Evolutionary conservation across 2,329 filamentous ascomycete genomes (phyloP).

Genomic region (Hypoxylon sp.): DNA sequence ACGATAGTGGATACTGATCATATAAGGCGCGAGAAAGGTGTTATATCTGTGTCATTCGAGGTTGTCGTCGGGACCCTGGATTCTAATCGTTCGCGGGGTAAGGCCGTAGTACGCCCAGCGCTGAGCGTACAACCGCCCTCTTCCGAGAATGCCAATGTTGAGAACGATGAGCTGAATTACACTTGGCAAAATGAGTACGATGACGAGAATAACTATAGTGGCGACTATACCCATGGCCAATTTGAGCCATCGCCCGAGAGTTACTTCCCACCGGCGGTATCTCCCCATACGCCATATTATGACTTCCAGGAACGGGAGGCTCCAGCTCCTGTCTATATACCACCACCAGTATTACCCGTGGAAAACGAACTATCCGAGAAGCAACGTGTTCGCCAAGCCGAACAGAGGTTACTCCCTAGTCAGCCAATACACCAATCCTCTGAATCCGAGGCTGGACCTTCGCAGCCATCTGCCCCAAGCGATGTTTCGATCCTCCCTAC

Average conservation of each 20-base stretch:
- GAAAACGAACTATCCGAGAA: slow-evolving; percentile 80
- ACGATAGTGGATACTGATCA: slow-evolving; percentile 88
- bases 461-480: slow-evolving; percentile 46
- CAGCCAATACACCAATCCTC: slow-evolving; percentile 64
- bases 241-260: slow-evolving; percentile 36
- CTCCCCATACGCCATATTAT: slow-evolving; percentile 48
- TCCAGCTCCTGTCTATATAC: slow-evolving; percentile 60
- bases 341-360: slow-evolving; percentile 66
- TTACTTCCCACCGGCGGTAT: slow-evolving; percentile 41
- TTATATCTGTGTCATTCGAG: slow-evolving; percentile 88
- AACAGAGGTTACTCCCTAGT: slow-evolving; percentile 82
- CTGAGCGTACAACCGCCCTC: slow-evolving; percentile 37
- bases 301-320: slow-evolving; percentile 44
- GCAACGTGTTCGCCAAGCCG: slow-evolving; percentile 78
- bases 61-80: slow-evolving; percentile 87
- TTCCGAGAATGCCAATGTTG: slow-evolving; percentile 24
- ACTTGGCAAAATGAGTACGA: slow-evolving; percentile 46
- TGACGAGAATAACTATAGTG: slow-evolving; percentile 39
- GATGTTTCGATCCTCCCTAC: slow-evolving; percentile 15
- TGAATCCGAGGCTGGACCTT: slow-evolving; percentile 52
- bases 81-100: slow-evolving; percentile 54
- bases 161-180: slow-evolving; percentile 40
- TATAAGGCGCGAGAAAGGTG: slow-evolving; percentile 86
- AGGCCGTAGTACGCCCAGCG: slow-evolving; percentile 39
- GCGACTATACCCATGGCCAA: slow-evolving; percentile 31